These are phyloP conservation scores for Saturnispora halmiae DNA, from an alignment of 805 yeast species.

Conservation along the genomic window DNA sequence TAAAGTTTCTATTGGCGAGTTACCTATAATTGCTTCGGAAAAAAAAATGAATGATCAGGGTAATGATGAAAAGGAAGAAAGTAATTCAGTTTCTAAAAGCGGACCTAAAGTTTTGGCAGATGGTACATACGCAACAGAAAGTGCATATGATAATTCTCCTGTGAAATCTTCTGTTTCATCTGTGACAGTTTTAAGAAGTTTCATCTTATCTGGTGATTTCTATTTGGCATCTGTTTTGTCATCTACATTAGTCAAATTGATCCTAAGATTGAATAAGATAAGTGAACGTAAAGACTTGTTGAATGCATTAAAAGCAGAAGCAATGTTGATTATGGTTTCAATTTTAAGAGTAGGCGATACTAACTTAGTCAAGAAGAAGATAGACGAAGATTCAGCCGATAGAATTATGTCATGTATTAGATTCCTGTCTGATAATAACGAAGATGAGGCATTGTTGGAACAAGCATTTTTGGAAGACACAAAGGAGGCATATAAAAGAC, in stretches of 20 bases:
- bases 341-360: slow-evolving; percentile 83
- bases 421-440: slow-evolving; percentile 60
- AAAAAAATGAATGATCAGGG: slow-evolving; percentile 27
- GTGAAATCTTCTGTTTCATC: slow-evolving; percentile 25
- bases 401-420: slow-evolving; percentile 83
- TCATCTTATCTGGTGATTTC: slow-evolving; percentile 79
- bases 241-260: slow-evolving; percentile 80
- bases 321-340: slow-evolving; percentile 84
- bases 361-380: slow-evolving; percentile 54
- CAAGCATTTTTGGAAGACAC: slow-evolving; percentile 86
- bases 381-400: slow-evolving; percentile 96
- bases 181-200: slow-evolving; percentile 69
- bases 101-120: slow-evolving; percentile 93
- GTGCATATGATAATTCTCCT: slow-evolving; percentile 49
- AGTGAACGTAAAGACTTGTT: slow-evolving; percentile 42
- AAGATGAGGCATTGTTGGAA: slow-evolving; percentile 33
- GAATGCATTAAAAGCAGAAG: slow-evolving; percentile 91
- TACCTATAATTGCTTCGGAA: slow-evolving; percentile 79
- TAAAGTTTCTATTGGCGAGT: slow-evolving; percentile 76
- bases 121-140: slow-evolving; percentile 97
- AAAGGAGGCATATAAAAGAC: slow-evolving; percentile 69
- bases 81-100: slow-evolving; percentile 26
- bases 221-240: slow-evolving; percentile 84
- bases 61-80: slow-evolving; percentile 16
- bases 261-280: slow-evolving; percentile 59